phyloP scores from a whole-genome alignment of 2,329 filamentous ascomycete species.

The Hypocrella siamensis region DNA sequence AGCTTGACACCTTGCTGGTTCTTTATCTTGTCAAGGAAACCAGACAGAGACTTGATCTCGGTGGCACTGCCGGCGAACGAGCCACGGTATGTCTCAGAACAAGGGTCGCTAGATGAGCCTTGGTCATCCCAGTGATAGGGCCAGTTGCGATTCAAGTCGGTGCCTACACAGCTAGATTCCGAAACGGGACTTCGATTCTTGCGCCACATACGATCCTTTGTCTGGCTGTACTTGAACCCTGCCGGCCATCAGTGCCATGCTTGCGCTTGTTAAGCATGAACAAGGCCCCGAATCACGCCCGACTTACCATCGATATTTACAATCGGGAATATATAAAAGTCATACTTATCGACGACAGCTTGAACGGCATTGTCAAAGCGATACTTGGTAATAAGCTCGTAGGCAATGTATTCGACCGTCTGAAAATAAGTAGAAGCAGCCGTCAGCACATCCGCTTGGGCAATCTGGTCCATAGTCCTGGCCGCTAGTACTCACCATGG shows the following conservation, averaged over 20 bases:
- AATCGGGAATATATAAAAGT: slow-evolving; percentile 49
- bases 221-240: slow-evolving; percentile 45
- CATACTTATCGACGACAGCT: slow-evolving; percentile 41
- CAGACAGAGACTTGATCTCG: slow-evolving; percentile 32
- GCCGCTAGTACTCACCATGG: slow-evolving; percentile 22
- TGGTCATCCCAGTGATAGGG: slow-evolving; percentile 33
- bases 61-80: slow-evolving; percentile 26
- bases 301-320: slow-evolving; percentile 42
- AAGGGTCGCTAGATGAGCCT: slow-evolving; percentile 35
- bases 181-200: slow-evolving; percentile 36
- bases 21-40: slow-evolving; percentile 16
- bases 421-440: too few relatives aligned
- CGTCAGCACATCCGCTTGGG: too few relatives aligned
- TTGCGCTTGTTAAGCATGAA: not conserved
- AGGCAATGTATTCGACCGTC: slow-evolving; percentile 35
- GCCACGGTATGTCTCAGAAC: slow-evolving; percentile 32
- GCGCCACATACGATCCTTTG: slow-evolving; percentile 41
- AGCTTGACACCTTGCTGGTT: slow-evolving; percentile 34
- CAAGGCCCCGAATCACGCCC: not conserved
- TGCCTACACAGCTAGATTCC: slow-evolving; percentile 28
- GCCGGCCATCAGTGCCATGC: slow-evolving; percentile 7
- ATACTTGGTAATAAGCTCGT: slow-evolving; percentile 31
- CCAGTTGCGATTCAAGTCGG: slow-evolving; percentile 47
- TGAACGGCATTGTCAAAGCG: slow-evolving; percentile 19
- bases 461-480: not conserved